Base-by-base conservation (phyloP, 1,139 yeast species). In the Kodamaea anthophila region DNA sequence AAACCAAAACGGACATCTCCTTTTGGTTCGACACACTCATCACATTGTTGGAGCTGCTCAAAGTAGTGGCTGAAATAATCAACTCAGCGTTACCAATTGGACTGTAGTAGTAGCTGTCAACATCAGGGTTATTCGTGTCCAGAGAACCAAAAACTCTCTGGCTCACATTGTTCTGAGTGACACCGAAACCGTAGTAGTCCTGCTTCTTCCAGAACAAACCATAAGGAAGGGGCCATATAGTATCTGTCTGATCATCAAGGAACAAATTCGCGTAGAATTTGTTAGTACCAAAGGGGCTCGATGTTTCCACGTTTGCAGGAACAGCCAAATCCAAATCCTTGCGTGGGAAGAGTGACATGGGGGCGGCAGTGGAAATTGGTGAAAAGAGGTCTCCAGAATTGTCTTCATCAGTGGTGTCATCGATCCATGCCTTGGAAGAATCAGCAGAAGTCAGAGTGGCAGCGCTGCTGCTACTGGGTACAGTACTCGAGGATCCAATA, bases 161-260 rank as follows among this genome's bases (percentile, higher is more conserved):
- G 4, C 66, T 47, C 1, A 63, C 62, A n/a, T 66, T 58, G 3
- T 78, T 70, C 43, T 84, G 87, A 26, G 83, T 74, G 8, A 84
- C 65, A 3, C 80, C 94, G 29, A 86, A 58, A 4, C 88, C 91
- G 46, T 62, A 65, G 42, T 58, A 56, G 28, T 45, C 55, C 5
- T 24, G 22, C 6, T 60, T 62, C 16, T 50, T 52, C 66, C 70
- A 77, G 78, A 85, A 84, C 24, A 86, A 55, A 2, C 86, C 77
- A 48, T 84, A 86, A 2, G 96, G 96, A 45, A 80, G 87, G 2
- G 94, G 74, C 79, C 84, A 85, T 4, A 79, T 71, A 43, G 64
- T 80, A 32, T 72, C 57, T 8, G 71, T 69, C 47, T 83, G 91
- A 23, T 60, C 58, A 1, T 68, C 91, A 14, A 87, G 68, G 37